Evolutionary conservation across 2,329 filamentous ascomycete genomes (phyloP).

Genomic region (Thelonectria olida): DNA sequence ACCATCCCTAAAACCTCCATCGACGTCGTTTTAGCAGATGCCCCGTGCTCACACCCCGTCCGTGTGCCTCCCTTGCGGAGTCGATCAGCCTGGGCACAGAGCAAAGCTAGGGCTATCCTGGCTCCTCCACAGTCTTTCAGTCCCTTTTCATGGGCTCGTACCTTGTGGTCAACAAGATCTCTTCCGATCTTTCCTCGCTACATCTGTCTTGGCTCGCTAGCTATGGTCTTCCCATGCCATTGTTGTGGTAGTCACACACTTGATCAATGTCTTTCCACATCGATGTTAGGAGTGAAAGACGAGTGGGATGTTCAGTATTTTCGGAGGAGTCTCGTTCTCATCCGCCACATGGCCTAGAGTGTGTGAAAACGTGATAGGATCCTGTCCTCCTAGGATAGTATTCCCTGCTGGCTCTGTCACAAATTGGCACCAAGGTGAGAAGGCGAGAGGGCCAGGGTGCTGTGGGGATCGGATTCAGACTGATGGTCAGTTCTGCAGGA

Average conservation of each 20-base stretch:
- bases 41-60: slow-evolving; percentile 36
- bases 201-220: slow-evolving; percentile 19
- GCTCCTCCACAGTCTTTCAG: slow-evolving; percentile 40
- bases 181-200: slow-evolving; percentile 27
- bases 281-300: background rate
- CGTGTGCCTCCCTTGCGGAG: slow-evolving; percentile 36
- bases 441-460: slow-evolving; percentile 16
- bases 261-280: background rate
- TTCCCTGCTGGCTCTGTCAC: slow-evolving; percentile 1
- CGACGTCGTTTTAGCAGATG: slow-evolving; percentile 42
- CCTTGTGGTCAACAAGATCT: slow-evolving; percentile 32
- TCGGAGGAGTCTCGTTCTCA: background rate
- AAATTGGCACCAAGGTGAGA: slow-evolving; percentile 21
- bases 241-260: background rate
- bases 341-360: background rate
- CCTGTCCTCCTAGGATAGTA: background rate
- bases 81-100: slow-evolving; percentile 34
- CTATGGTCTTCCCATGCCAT: background rate
- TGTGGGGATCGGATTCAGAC: slow-evolving; percentile 18
- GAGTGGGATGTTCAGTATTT: background rate
- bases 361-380: background rate
- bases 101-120: slow-evolving; percentile 41
- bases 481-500: slow-evolving; percentile 16
- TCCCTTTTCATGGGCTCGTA: slow-evolving; percentile 34
- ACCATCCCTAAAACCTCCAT: slow-evolving; percentile 10